phyloP scores from a whole-genome alignment of 108 stramenopile genomes.

The Discostella pseudostelligera region DNA sequence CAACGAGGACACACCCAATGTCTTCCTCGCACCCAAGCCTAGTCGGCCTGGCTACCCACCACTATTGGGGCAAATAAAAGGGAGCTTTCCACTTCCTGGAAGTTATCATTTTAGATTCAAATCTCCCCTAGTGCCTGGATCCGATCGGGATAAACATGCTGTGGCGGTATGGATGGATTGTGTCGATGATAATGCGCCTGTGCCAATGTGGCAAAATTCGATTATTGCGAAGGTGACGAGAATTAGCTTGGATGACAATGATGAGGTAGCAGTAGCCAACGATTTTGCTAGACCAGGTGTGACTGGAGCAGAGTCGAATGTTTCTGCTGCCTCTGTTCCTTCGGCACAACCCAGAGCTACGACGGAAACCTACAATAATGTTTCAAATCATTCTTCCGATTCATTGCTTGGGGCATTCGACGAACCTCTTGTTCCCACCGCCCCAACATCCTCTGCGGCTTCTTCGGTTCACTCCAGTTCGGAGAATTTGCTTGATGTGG shows the following conservation, averaged over 20 bases:
- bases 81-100: constrained; percentile 91
- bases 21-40: constrained; percentile 88
- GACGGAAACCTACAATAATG: background rate
- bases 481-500: constrained; percentile 50
- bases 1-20: constrained; percentile 85
- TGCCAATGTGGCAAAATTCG: constrained; percentile 70
- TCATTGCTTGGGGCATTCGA: constrained; percentile 62
- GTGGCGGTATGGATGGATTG: constrained; percentile 91
- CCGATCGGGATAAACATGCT: constrained; percentile 76
- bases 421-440: constrained; percentile 42
- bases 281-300: constrained; percentile 27
- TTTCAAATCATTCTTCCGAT: constrained; percentile 32
- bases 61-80: constrained; percentile 74
- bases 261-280: constrained; percentile 62
- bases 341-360: constrained; percentile 17
- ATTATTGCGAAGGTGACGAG: constrained; percentile 84
- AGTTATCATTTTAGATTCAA: constrained; percentile 97
- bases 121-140: constrained; percentile 77
- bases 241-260: constrained; percentile 64
- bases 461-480: constrained; percentile 21
- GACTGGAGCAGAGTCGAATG: constrained; percentile 30
- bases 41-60: constrained; percentile 73
- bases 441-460: constrained; percentile 28
- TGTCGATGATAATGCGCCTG: constrained; percentile 66
- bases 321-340: constrained; percentile 30